phyloP scores from a whole-genome alignment of 2,329 filamentous ascomycete species.

The Colletotrichum incanum region DNA sequence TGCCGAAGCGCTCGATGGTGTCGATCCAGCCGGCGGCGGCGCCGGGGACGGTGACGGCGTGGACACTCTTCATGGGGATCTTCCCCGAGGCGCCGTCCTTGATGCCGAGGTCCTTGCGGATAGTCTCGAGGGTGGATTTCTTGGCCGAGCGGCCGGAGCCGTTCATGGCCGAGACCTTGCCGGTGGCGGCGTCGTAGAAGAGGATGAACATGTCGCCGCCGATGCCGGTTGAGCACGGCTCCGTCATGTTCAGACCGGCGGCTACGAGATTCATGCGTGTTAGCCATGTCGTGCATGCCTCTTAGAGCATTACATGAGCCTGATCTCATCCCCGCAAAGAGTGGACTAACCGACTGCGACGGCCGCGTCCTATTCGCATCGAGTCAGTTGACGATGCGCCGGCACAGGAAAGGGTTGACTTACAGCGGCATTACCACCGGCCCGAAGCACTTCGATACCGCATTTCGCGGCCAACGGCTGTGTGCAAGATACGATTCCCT shows the following conservation, averaged over 20 bases:
- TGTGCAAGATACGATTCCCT: slow-evolving; percentile 91
- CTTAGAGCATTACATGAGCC: neutral
- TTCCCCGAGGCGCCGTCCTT: slow-evolving; percentile 67
- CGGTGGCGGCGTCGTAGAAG: slow-evolving; percentile 87
- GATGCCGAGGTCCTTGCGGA: slow-evolving; percentile 79
- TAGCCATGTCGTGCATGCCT: neutral
- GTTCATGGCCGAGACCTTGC: slow-evolving; percentile 89
- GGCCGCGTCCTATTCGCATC: slow-evolving; percentile 82
- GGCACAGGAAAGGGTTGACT: slow-evolving; percentile 53
- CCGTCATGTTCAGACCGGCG: slow-evolving; percentile 92
- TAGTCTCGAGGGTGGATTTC: slow-evolving; percentile 77
- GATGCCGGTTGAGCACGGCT: slow-evolving; percentile 93
- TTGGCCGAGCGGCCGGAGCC: slow-evolving; percentile 89
- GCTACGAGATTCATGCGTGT: slow-evolving; percentile 64
- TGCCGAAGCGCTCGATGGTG: slow-evolving; percentile 89
- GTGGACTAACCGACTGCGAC: slow-evolving; percentile 82
- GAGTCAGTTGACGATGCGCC: slow-evolving; percentile 31
- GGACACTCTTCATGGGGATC: slow-evolving; percentile 84
- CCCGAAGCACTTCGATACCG: slow-evolving; percentile 86
- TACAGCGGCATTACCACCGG: slow-evolving; percentile 94
- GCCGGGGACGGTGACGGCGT: slow-evolving; percentile 89
- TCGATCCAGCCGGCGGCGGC: slow-evolving; percentile 96
- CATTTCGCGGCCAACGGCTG: slow-evolving; percentile 93
- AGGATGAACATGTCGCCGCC: slow-evolving; percentile 98
- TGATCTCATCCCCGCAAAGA: slow-evolving; percentile 5